phyloP scores from a whole-genome alignment of 306 rosid species.

The Abrus precatorius region DNA sequence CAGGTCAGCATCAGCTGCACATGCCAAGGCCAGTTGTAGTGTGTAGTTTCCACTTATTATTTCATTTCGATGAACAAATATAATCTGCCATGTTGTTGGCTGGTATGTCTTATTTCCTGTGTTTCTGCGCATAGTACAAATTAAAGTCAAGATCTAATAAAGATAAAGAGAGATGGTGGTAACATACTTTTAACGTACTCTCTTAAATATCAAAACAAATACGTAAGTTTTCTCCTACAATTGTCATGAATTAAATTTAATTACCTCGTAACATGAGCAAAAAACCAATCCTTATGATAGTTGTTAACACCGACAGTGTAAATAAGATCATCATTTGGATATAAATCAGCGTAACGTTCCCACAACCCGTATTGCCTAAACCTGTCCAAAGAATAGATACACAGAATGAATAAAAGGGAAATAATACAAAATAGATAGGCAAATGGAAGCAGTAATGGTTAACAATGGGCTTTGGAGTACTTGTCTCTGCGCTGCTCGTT shows the following conservation, averaged over 20 bases:
- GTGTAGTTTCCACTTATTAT: conserved; percentile 62
- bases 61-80: conserved; percentile 52
- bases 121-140: conserved; percentile 52
- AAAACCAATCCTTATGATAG: conserved; percentile 67
- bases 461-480: conserved; percentile 44
- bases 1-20: conserved; percentile 57
- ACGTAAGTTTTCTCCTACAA: too few species aligned
- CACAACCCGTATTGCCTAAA: conserved; percentile 82
- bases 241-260: not conserved
- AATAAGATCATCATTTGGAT: conserved; percentile 61
- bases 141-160: not conserved
- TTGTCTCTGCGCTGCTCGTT: conserved; percentile 48
- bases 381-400: conserved; percentile 45
- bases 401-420: not conserved
- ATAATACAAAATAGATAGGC: not conserved
- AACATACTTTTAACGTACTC: too few species aligned
- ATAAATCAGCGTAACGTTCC: conserved; percentile 68
- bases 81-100: conserved; percentile 82
- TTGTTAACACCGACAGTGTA: conserved; percentile 55
- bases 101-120: conserved; percentile 59
- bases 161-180: too few species aligned
- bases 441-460: not conserved
- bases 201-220: too few species aligned
- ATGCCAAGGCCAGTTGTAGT: conserved; percentile 80
- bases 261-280: conserved; percentile 68